Base-by-base conservation (phyloP, 2,329 filamentous ascomycete species). In the Colletotrichum noveboracense region DNA sequence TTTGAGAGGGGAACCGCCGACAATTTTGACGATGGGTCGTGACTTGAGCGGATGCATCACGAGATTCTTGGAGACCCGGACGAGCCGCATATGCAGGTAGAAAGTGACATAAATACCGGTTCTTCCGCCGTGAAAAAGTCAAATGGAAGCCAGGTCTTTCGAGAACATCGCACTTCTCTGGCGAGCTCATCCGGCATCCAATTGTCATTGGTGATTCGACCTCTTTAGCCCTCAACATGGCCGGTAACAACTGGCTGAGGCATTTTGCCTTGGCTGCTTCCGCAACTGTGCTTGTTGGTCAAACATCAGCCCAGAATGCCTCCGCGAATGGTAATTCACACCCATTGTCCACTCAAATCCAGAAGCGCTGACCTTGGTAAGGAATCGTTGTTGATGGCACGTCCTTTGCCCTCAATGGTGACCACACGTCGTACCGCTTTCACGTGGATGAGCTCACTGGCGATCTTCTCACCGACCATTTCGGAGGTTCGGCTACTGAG, bases 391-490 rank as follows among this genome's bases (percentile, higher is more conserved):
- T 89, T n/a, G 82, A 90, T 7, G 90, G 89, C 12, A 88, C 84
- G 5, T 88, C 87, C 18, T 93, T 93, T 77, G 87, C 89, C 3
- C 84, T 93, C 61, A 90, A 90, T 34, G 91, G 89, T 30, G 83
- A 89, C 61, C 85, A 86, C 77, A 85, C 92, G 34, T 92, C 91
- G 1, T 93, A 93, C 79, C 89, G 90, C 58, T 93, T 93, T 80
- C 92, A 93, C 77, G 90, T 93, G 60, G 89, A 93, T 76, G 83
- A 87, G 5, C 80, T 79, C 10, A 90, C 88, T 1, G 88, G 89
- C 6, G 91, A 93, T 70, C 85, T 93, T 48, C 81, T 91, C 18
- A 88, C 89, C 0, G 91, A 93, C 78, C 91, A 93, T 79, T 93
- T 92, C 77, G 92, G 92, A 56, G 91, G 88, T 14, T 86, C 85